Conservation (phyloP, 371 early-diverging fungal species). For the Haplosporangium sp. region DNA sequence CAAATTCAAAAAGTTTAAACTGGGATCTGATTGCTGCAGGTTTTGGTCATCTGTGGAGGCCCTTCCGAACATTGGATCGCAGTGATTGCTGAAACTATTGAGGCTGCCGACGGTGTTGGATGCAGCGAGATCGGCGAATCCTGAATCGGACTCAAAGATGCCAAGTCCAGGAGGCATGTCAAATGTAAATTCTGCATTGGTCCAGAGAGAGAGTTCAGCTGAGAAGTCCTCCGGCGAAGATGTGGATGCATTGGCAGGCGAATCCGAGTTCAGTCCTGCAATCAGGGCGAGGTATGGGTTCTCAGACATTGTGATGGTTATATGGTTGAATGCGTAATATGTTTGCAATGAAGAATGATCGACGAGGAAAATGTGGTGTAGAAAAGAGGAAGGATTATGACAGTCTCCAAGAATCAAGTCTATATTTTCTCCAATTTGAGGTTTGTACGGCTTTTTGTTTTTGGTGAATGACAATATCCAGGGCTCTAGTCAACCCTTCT, state of each 20-base stretch:
- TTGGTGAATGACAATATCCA: too few species aligned
- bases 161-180: conserved; percentile 70
- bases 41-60: conserved; percentile 6
- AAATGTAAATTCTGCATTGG: conserved; percentile 74
- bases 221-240: conserved; percentile 46
- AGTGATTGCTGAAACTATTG: not conserved
- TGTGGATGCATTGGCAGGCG: conserved; percentile 17
- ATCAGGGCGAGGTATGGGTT: conserved; percentile 34
- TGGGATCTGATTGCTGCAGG: conserved; percentile 1
- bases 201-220: conserved; percentile 58
- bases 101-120: conserved; percentile 13
- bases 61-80: conserved; percentile 4
- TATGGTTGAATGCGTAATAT: not conserved
- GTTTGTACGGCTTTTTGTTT: too few species aligned
- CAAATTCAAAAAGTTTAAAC: conserved; percentile 15
- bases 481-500: too few species aligned
- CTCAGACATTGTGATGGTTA: conserved; percentile 30
- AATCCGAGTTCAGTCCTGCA: conserved; percentile 46
- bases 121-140: conserved; percentile 17
- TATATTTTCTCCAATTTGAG: too few species aligned
- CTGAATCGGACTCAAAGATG: conserved; percentile 62
- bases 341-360: not conserved
- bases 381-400: not conserved
- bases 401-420: not conserved
- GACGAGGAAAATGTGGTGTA: not conserved